Percentiles rank a stretch among this genome's conserved stretches.
Evolutionary conservation across 2,329 filamentous ascomycete species (phyloP).

Genomic region (Tolypocladium pustulatum): DNA sequence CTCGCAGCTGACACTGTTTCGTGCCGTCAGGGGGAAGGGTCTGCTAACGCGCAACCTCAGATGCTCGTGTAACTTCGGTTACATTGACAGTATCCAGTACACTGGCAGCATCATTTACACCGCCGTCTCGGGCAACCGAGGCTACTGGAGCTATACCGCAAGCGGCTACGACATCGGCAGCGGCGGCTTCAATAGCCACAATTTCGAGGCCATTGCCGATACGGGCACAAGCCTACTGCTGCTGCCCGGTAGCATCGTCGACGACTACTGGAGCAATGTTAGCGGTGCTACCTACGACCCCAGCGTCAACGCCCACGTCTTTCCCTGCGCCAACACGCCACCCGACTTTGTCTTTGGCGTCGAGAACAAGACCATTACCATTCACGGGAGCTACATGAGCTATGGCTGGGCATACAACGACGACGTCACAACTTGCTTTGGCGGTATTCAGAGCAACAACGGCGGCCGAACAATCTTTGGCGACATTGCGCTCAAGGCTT

Average conservation of each 20-base stretch:
- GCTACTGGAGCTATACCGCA: conserved; percentile 45
- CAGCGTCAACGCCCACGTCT: neutral
- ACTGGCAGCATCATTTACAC: conserved; percentile 51
- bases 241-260: conserved; percentile 39
- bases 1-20: neutral
- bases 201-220: conserved; percentile 37
- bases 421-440: conserved; percentile 46
- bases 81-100: conserved; percentile 54
- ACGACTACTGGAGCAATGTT: conserved; percentile 32
- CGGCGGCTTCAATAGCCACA: conserved; percentile 2
- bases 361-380: neutral
- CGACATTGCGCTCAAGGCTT: conserved; percentile 48
- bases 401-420: neutral
- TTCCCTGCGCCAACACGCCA: neutral
- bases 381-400: neutral
- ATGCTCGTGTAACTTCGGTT: conserved; percentile 42
- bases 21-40: neutral
- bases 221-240: conserved; percentile 54
- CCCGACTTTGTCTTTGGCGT: neutral
- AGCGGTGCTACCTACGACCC: neutral
- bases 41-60: neutral
- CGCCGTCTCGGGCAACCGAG: conserved; percentile 43
- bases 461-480: conserved; percentile 45
- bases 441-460: conserved; percentile 45
- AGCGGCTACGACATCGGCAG: conserved; percentile 10